These are phyloP conservation scores for Friedmanniomyces endolithicus DNA, from an alignment of 495 filamentous ascomycete species.

Conservation along the genomic window DNA sequence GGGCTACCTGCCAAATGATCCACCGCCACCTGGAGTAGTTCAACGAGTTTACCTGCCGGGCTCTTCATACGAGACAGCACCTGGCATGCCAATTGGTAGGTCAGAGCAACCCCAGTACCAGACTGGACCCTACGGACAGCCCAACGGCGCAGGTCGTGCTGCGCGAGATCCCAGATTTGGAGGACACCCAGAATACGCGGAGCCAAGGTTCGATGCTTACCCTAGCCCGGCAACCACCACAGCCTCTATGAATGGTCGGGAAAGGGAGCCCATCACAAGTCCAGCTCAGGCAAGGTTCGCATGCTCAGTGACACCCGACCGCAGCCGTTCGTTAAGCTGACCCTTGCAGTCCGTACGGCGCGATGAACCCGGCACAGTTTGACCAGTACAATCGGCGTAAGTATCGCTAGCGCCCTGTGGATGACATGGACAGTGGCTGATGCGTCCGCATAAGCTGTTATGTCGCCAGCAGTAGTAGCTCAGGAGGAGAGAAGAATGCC, in stretches of 20 bases:
- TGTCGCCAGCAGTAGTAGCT: neutral
- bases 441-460: slow-evolving; percentile 12
- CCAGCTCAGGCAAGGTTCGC: slow-evolving; percentile 16
- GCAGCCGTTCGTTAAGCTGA: slow-evolving; percentile 3
- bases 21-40: slow-evolving; percentile 16
- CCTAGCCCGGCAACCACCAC: slow-evolving; percentile 16
- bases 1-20: slow-evolving; percentile 7
- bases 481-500: neutral
- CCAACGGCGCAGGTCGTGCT: neutral
- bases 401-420: neutral
- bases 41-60: slow-evolving; percentile 13
- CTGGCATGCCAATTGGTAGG: slow-evolving; percentile 8
- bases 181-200: slow-evolving; percentile 1
- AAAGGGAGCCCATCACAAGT: slow-evolving; percentile 11
- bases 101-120: slow-evolving; percentile 6
- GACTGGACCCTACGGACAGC: slow-evolving; percentile 5
- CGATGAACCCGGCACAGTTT: neutral
- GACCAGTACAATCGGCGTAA: slow-evolving; percentile 20
- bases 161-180: slow-evolving; percentile 13
- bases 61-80: slow-evolving; percentile 4
- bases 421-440: slow-evolving; percentile 6
- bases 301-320: neutral
- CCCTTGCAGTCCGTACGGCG: slow-evolving; percentile 6
- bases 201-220: slow-evolving; percentile 12
- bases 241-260: slow-evolving; percentile 3